phyloP scores from a whole-genome alignment of 2,329 filamentous ascomycete species.

The Penicillium corylophilum region DNA sequence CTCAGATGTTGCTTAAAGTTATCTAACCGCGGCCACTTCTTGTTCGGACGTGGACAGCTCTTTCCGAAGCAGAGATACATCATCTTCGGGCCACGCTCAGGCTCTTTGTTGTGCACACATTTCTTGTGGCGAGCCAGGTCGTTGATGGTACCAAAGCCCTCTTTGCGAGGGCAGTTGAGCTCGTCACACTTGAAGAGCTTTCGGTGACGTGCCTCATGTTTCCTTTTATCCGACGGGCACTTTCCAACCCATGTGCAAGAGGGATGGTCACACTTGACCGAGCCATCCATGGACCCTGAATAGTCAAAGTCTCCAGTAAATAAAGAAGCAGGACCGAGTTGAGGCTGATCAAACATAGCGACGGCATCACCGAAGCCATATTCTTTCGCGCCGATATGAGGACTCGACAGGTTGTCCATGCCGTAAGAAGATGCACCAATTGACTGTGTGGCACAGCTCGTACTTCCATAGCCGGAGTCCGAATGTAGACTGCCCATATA shows the following conservation, averaged over 20 bases:
- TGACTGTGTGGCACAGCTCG: conserved; percentile 29
- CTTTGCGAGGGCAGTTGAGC: conserved; percentile 55
- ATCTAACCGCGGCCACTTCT: conserved; percentile 77
- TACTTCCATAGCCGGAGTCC: conserved; percentile 40
- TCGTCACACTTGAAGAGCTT: conserved; percentile 66
- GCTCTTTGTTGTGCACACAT: conserved; percentile 62
- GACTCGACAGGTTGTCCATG: conserved; percentile 30
- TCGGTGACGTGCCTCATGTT: conserved; percentile 69
- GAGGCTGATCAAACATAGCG: conserved; percentile 19
- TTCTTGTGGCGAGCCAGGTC: conserved; percentile 78
- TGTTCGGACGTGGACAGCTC: conserved; percentile 60
- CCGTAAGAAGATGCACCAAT: conserved; percentile 29
- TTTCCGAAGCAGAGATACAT: conserved; percentile 61
- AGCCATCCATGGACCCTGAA: conserved; percentile 38
- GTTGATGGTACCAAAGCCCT: conserved; percentile 76
- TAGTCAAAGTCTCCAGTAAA: conserved; percentile 32
- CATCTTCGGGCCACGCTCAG: conserved; percentile 48
- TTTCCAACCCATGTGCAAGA: conserved; percentile 38
- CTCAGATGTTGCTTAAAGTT: conserved; percentile 81
- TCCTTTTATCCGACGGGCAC: conserved; percentile 53
- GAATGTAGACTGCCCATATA: conserved; percentile 29
- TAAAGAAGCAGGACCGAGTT: conserved; percentile 6
- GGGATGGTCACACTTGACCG: conserved; percentile 32
- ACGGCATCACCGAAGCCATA: conserved; percentile 21
- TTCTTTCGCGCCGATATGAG: conserved; percentile 23